Evolutionary conservation across 805 yeast genomes (phyloP), one percentile per base, ranked within the genome.

Genomic region (Yamadazyma nakazawae): DNA sequence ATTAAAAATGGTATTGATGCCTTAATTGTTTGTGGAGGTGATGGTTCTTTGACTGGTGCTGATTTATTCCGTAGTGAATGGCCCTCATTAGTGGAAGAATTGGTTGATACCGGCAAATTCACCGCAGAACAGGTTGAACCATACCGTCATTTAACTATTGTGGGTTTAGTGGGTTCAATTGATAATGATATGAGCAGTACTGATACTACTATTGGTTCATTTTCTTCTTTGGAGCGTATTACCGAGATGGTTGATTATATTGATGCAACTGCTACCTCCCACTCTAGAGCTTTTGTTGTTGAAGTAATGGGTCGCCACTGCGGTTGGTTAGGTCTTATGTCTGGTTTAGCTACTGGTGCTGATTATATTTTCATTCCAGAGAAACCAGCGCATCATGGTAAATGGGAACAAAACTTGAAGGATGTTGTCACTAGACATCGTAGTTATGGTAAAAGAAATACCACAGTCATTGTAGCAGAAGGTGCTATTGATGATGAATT

Each of bases 241-340:
- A 80, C 86, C 57, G 81, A 82, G 59, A 80, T 82, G 66, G 79
- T 86, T 53, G 95, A 86, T 66, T 86, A 84, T 60, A 85, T 86
- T 50, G 92, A 85, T 62, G 89, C 91, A 19, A 86, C 95, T 19
- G 95, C 95, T 19, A 78, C 79, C 43, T 85, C 91, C 1, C 95
- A 86, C 63, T 84, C 89, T 26, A 72, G 95, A 61, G 94, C 92
- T 3, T 86, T 86, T 59, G 88, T 86, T 35, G 82, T 86, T 36
- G 95, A 86, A 68, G 95, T 86, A 16, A 86, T 86, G 95, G 95
- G 95, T 50, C 76, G 95, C 66, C 90, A 86, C 63, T 86, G 95
- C 72, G 95, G 95, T 52, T 86, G 95, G 95, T 74, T 86, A 52
- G 92, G 87, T 1, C 69, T 86, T 51, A 81, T 85, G 85, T 82